Conservation (phyloP, 768 basidiomycete species). For the Tephrocybe sp. region DNA sequence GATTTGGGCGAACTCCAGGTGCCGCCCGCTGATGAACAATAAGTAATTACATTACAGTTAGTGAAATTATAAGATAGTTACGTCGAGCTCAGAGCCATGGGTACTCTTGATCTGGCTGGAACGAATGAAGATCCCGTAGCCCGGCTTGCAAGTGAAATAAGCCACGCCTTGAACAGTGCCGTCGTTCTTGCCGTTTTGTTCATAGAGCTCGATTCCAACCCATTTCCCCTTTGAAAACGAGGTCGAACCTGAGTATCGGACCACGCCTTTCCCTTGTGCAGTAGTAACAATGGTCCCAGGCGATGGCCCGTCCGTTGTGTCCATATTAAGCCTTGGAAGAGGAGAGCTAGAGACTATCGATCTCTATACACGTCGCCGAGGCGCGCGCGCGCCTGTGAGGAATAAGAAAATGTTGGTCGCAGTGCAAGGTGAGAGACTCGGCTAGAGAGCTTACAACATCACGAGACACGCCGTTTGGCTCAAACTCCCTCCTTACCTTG, state of each 20-base stretch:
- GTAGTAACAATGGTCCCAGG: constrained; percentile 80
- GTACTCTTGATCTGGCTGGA: constrained; percentile 77
- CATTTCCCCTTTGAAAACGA: constrained; percentile 88
- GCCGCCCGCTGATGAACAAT: constrained; percentile 21
- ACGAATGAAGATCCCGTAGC: constrained; percentile 87
- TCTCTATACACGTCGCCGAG: constrained; percentile 3
- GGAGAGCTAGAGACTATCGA: not conserved
- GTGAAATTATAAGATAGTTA: not conserved
- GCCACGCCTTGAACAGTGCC: constrained; percentile 74
- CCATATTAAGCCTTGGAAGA: constrained; percentile 4
- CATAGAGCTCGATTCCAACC: constrained; percentile 89
- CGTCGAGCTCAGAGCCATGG: constrained; percentile 43
- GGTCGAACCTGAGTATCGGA: constrained; percentile 84
- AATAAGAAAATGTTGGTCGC: not conserved
- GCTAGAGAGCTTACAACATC: too few relatives aligned
- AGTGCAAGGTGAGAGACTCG: not conserved
- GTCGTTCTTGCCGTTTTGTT: constrained; percentile 92
- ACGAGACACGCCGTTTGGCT: constrained; percentile 2
- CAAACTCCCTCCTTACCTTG: not conserved
- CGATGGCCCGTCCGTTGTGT: constrained; percentile 24
- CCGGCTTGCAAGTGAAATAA: constrained; percentile 80
- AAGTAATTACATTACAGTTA: not conserved
- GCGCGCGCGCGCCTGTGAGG: constrained; percentile 2
- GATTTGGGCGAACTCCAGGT: constrained; percentile 31
- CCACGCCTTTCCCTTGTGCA: constrained; percentile 75